Conservation (phyloP, 2,329 filamentous ascomycete species). For the Cryphonectria japonica region DNA sequence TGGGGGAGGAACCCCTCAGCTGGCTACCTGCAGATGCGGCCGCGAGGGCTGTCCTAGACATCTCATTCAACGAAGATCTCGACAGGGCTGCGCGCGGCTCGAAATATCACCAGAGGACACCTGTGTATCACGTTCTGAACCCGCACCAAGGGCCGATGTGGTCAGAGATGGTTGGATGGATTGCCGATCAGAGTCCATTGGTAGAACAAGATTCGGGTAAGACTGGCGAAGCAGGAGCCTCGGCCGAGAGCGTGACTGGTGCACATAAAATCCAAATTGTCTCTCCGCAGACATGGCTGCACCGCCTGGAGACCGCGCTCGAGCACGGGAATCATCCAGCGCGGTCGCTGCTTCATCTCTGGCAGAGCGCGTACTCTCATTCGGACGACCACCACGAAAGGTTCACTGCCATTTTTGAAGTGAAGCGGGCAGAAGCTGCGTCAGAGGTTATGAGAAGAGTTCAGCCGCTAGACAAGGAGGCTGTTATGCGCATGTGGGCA, state of each 20-base stretch:
- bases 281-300: conserved; percentile 45
- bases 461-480: conserved; percentile 38
- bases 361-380: conserved; percentile 49
- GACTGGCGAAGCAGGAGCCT: neutral
- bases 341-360: conserved; percentile 50
- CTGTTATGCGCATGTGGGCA: conserved; percentile 40
- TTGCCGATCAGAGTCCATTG: conserved; percentile 31
- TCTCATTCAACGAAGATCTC: conserved; percentile 30
- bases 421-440: conserved; percentile 37
- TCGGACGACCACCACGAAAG: conserved; percentile 16
- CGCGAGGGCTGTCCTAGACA: conserved; percentile 46
- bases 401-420: conserved; percentile 38
- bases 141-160: conserved; percentile 47
- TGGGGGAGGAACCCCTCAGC: conserved; percentile 42
- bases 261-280: conserved; percentile 37
- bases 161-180: conserved; percentile 50
- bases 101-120: conserved; percentile 12
- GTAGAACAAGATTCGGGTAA: conserved; percentile 38
- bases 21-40: conserved; percentile 54
- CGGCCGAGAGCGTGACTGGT: neutral
- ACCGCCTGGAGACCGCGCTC: conserved; percentile 41
- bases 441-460: conserved; percentile 43
- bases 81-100: conserved; percentile 35
- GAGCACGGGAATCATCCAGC: conserved; percentile 43
- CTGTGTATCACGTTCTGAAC: conserved; percentile 55